phyloP scores from a whole-genome alignment of 805 yeast species.

The Maudiozyma barnettii region DNA sequence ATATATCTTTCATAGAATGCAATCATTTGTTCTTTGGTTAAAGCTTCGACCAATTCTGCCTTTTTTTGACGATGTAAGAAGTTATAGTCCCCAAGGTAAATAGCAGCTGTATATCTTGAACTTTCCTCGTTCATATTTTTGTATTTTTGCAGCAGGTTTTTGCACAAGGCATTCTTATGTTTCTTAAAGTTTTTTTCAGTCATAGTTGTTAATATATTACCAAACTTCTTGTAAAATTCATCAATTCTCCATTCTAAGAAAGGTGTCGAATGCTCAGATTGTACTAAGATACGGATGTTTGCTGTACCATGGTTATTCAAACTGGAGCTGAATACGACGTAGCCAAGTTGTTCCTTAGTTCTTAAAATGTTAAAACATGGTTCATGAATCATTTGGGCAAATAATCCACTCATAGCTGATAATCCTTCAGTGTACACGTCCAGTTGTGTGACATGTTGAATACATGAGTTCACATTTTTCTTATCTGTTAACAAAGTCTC shows the following conservation, averaged over 20 bases:
- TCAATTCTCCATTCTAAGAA: constrained; percentile 72
- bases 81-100: constrained; percentile 71
- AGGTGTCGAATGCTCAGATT: constrained; percentile 68
- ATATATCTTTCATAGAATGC: constrained; percentile 44
- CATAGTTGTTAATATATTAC: constrained; percentile 39
- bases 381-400: constrained; percentile 68
- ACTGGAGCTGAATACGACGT: constrained; percentile 77
- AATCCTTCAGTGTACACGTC: constrained; percentile 39
- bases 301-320: constrained; percentile 56
- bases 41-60: constrained; percentile 43
- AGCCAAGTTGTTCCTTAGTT: constrained; percentile 92
- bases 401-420: constrained; percentile 49
- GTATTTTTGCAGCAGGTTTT: constrained; percentile 56
- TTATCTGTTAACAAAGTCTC: constrained; percentile 49
- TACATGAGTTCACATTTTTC: constrained; percentile 71
- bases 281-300: constrained; percentile 59
- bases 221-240: constrained; percentile 46
- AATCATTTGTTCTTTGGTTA: constrained; percentile 50
- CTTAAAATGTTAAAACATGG: constrained; percentile 85
- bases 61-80: constrained; percentile 50
- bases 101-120: constrained; percentile 51
- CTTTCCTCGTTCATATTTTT: constrained; percentile 77
- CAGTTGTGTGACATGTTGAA: constrained; percentile 67
- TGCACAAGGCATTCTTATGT: constrained; percentile 59
- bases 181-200: constrained; percentile 55